Evolutionary conservation across 2,329 filamentous ascomycete genomes (phyloP), one percentile per base, ranked within the genome.

Genomic region (Fusarium coffeatum): DNA sequence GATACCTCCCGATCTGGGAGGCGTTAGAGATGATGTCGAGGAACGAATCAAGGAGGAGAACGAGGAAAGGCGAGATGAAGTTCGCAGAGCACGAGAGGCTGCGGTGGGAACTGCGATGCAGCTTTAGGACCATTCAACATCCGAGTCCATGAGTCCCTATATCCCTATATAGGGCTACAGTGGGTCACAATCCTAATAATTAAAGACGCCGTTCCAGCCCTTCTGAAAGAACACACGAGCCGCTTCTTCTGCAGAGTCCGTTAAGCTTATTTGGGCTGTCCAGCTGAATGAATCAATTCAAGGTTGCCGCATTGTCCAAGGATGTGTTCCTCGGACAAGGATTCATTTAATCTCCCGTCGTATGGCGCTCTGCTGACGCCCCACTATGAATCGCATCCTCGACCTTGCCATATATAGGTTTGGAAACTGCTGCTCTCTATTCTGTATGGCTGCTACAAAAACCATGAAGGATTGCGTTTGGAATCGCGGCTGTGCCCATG

Each of bases 1-100:
- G 46, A 92, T 98, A 55, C 93, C 93, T 12, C 91, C 92, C 1
- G 93, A 95, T 76, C 85, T 96, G 9, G 85, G 87, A 20, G 88
- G 85, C 43, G 85, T 92, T 13, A 84, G 92, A 69, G 88, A 91
- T 60, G 88, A 92, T 57, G 88, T 93, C 2, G 92, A 94, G 75
- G 85, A 88, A 56, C 83, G 86, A 68, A 79, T 93, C 50, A 88
- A 88, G 72, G 90, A 93, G 74, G 87, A 90, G 76, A 83, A 82
- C 18, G 86, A 90, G 55, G 88, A 89, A 59, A 84, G 82, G 67
- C 84, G 90, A 65, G 86, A 89, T 23, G 78, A 81, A 30, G 75
- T 85, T 47, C 84, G 88, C 59, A 84, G 79, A 68, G 80, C 84
- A 18, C 83, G 83, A 48, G 88, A 92, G 74, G 87, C 87, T 66